Base-by-base conservation (phyloP, 345 rosid species). In the Fremontodendron californicum region DNA sequence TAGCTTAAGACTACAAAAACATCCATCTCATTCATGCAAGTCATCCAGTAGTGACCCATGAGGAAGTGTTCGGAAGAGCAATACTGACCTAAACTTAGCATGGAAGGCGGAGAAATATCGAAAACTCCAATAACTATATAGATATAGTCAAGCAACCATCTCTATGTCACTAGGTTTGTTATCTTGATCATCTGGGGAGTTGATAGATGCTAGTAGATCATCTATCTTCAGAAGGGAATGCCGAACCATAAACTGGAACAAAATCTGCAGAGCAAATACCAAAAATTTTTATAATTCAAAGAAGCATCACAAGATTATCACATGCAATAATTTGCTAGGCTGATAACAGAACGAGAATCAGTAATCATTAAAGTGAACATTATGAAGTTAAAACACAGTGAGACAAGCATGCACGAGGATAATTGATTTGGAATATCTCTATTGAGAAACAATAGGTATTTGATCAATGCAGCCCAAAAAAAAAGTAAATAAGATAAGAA, bases 211-310 rank as follows among this genome's bases (percentile, higher is more conserved):
- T 29, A 89, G 81, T 33, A 96, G 85, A 87, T 96, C 97, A 74
- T 92, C 96, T 54, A 92, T 78, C 84, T 87, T 92, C 74, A 92
- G 57, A 33, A 98, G 97, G 72, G 92, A 88, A 80, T 89, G 92
- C 63, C 98, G 85, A 58, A 84, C 97, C 46, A 80, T 80, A 74
- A 89, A 86, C 80, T 96, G 99, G 84, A 96, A 96, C 79, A 96
- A 66, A 73, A 96, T 83, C 99, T 96, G 88, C 84, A 82, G 52
- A 43, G 61, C 23, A 33, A 31, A 61, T 62, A 31, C 13, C 21
- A 74, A 15, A 46, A 21, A 48, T 2, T 31, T 42, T 9, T 16
- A 43, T 46, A 25, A 35, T 45, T 42, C 39, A 5, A 46, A 58
- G 42, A 78, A 27, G 37, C 9, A 46, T n/a, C 75, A 43, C 18